These are phyloP conservation scores for Ophiostoma ips DNA, from an alignment of 2,329 filamentous ascomycete genomes.

Conservation along the genomic window DNA sequence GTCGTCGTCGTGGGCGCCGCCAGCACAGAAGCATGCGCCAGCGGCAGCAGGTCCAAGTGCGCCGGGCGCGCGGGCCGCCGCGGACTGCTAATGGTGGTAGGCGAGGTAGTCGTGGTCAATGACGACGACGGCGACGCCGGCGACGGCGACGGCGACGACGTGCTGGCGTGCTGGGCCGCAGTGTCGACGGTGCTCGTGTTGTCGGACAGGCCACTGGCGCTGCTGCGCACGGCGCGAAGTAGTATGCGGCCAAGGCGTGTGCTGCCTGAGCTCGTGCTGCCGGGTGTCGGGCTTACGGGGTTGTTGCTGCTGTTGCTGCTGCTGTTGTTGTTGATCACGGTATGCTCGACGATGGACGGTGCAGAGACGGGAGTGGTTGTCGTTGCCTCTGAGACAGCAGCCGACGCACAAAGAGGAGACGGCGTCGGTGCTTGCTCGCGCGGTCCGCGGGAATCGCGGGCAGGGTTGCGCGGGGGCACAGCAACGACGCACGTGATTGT, in stretches of 20 bases:
- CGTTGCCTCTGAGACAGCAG: no score
- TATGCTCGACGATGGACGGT: no score
- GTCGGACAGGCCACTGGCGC: neutral
- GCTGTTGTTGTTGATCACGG: neutral
- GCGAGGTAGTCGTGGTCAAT: no score
- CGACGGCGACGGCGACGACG: neutral
- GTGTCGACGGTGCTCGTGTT: neutral
- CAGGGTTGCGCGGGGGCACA: no score
- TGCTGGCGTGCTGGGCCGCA: neutral
- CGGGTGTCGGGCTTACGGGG: no score
- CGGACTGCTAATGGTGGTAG: neutral
- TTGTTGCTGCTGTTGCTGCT: neutral
- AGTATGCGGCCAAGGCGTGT: neutral
- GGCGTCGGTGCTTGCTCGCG: no score
- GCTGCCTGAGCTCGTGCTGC: neutral
- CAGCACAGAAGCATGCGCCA: slow-evolving; percentile 21
- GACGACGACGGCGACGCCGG: neutral
- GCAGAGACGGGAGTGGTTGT: no score
- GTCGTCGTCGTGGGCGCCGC: neutral
- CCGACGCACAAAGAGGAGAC: no score
- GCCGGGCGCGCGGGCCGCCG: slow-evolving; percentile 2
- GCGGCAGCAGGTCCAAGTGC: neutral
- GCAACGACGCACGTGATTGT: neutral
- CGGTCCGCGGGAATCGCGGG: no score
- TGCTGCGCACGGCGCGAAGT: neutral